Percentiles rank a stretch among this genome's conserved stretches.
phyloP scores from a whole-genome alignment of 2,329 filamentous ascomycete genomes.

The Chaetomiaceae sp. region DNA sequence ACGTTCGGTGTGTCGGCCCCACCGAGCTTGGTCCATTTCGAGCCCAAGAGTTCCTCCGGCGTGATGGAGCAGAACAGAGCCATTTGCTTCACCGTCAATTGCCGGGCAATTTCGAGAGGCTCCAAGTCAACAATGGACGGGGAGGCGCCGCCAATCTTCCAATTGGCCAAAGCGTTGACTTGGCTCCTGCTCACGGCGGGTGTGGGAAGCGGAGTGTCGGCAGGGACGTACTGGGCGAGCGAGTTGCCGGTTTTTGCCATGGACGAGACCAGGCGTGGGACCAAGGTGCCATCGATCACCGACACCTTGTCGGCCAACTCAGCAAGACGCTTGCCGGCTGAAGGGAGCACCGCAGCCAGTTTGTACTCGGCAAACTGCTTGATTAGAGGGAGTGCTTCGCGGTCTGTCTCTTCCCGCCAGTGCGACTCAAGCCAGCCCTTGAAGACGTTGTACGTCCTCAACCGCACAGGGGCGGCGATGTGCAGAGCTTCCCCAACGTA shows the following conservation, averaged over 20 bases:
- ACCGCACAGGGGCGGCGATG: slow-evolving; percentile 72
- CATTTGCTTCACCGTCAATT: slow-evolving; percentile 90
- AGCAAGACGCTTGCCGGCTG: slow-evolving; percentile 72
- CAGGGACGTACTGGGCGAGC: slow-evolving; percentile 62
- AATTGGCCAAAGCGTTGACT: slow-evolving; percentile 63
- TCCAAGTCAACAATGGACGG: slow-evolving; percentile 87
- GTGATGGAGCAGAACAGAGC: slow-evolving; percentile 86
- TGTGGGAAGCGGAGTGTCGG: slow-evolving; percentile 66
- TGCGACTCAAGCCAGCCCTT: slow-evolving; percentile 97
- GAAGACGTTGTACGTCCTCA: slow-evolving; percentile 93
- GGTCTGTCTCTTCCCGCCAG: slow-evolving; percentile 81
- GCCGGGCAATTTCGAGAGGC: slow-evolving; percentile 81
- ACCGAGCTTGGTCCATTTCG: slow-evolving; percentile 89
- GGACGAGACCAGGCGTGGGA: slow-evolving; percentile 76
- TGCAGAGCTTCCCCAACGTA: slow-evolving; percentile 76
- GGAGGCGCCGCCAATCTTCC: slow-evolving; percentile 64
- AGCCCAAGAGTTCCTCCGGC: slow-evolving; percentile 84
- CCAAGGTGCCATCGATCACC: slow-evolving; percentile 63
- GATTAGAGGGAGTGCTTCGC: slow-evolving; percentile 69
- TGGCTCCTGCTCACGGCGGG: slow-evolving; percentile 73
- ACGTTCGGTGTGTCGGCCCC: slow-evolving; percentile 80
- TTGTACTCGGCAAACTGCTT: slow-evolving; percentile 72
- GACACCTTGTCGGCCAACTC: slow-evolving; percentile 78
- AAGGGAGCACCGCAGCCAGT: slow-evolving; percentile 63
- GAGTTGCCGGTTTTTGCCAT: slow-evolving; percentile 85